Evolutionary conservation across 2,329 filamentous ascomycete genomes (phyloP).

Genomic region (Pseudopyricularia javanii): DNA sequence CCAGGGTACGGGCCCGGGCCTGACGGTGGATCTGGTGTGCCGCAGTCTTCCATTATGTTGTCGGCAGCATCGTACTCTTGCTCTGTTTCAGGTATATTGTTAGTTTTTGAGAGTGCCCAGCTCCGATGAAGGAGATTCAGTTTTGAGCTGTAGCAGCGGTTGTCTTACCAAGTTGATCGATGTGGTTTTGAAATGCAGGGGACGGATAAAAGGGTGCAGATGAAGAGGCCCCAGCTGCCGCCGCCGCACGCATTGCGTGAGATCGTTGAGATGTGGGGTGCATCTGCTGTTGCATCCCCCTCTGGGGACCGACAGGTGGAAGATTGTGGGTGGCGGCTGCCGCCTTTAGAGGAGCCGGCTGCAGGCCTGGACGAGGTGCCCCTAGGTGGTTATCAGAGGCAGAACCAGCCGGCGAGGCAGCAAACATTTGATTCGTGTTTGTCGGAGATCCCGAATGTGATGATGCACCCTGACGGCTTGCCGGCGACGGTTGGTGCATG

Average conservation of each 20-base stretch:
- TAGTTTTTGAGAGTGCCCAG: neutral
- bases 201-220: conserved; percentile 60
- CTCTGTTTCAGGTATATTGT: conserved; percentile 52
- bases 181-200: conserved; percentile 78
- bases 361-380: conserved; percentile 21
- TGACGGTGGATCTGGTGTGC: conserved; percentile 43
- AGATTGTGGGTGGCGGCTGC: conserved; percentile 13
- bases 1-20: conserved; percentile 55
- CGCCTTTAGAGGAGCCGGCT: conserved; percentile 24
- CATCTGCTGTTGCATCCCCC: conserved; percentile 19
- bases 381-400: conserved; percentile 32
- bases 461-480: conserved; percentile 69
- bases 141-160: conserved; percentile 20
- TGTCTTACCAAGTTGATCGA: conserved; percentile 87
- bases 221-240: neutral
- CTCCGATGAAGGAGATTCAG: neutral
- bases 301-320: conserved; percentile 5
- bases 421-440: conserved; percentile 31
- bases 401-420: conserved; percentile 24
- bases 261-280: conserved; percentile 17
- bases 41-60: conserved; percentile 71
- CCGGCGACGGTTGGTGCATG: conserved; percentile 43
- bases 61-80: conserved; percentile 91
- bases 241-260: conserved; percentile 1
- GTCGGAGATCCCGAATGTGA: conserved; percentile 56